Percentiles rank a stretch among this genome's conserved stretches.
phyloP scores from a whole-genome alignment of 805 yeast genomes.

The Wickerhamiella brachini region DNA sequence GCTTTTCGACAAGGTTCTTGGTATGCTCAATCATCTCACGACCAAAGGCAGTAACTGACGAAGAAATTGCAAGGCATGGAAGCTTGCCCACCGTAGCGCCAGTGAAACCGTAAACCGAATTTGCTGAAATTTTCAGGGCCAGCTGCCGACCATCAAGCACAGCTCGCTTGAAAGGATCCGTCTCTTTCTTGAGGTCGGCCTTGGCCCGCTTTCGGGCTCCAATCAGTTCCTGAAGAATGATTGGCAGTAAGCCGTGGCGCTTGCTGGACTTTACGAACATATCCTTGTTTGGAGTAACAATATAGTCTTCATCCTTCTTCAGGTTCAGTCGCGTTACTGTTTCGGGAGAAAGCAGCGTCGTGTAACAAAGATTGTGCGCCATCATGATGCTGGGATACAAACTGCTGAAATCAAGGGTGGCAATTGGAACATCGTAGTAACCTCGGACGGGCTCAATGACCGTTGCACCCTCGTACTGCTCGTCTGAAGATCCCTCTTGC shows the following conservation, averaged over 20 bases:
- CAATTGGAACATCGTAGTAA: constrained; percentile 92
- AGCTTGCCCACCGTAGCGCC: constrained; percentile 97
- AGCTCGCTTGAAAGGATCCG: constrained; percentile 85
- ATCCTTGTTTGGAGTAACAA: constrained; percentile 83
- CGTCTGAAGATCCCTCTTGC: constrained; percentile 69
- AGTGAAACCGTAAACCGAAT: constrained; percentile 96
- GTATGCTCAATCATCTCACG: constrained; percentile 94
- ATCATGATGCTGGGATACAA: constrained; percentile 97
- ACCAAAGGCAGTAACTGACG: constrained; percentile 91
- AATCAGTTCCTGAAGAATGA: constrained; percentile 76
- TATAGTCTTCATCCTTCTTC: constrained; percentile 62
- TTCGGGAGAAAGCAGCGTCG: constrained; percentile 62
- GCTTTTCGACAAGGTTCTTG: constrained; percentile 68
- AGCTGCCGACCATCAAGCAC: constrained; percentile 95
- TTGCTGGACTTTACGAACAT: constrained; percentile 57
- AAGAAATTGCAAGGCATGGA: constrained; percentile 92
- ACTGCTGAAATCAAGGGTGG: constrained; percentile 94
- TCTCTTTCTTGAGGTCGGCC: constrained; percentile 77
- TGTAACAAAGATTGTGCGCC: constrained; percentile 96
- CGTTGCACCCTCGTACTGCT: constrained; percentile 95
- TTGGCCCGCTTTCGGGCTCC: constrained; percentile 90
- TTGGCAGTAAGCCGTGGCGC: constrained; percentile 82
- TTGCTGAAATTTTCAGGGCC: constrained; percentile 92
- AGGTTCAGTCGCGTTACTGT: constrained; percentile 54
- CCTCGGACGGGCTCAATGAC: constrained; percentile 96